A percentile compares a stretch with the other conserved stretches of the same genome.
These are phyloP conservation scores for Ocimum tenuiflorum DNA, from an alignment of 257 asterid genomes.

Conservation along the genomic window DNA sequence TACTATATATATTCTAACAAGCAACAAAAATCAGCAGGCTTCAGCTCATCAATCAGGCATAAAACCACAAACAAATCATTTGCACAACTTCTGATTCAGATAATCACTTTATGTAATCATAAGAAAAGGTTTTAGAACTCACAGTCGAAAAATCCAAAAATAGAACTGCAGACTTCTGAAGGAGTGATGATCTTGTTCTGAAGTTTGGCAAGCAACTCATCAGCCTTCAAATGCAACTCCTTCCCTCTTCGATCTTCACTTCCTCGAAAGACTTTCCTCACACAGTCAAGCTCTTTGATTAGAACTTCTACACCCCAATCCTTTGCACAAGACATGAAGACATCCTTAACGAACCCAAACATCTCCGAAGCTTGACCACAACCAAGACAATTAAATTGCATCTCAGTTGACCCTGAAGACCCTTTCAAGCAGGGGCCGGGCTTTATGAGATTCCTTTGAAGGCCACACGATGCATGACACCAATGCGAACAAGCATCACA, in stretches of 20 bases:
- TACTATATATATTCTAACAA: no score
- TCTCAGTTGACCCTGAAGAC: slow-evolving; percentile 60
- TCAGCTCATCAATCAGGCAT: slow-evolving; percentile 1
- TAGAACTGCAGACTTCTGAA: slow-evolving; percentile 53
- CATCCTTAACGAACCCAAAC: slow-evolving; percentile 93
- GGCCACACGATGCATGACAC: slow-evolving; percentile 86
- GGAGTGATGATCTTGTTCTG: slow-evolving; percentile 56
- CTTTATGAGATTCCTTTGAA: slow-evolving; percentile 56
- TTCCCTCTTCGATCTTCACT: slow-evolving; percentile 82
- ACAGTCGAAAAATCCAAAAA: slow-evolving; percentile 74
- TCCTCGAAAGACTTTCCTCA: slow-evolving; percentile 46
- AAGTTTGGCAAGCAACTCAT: slow-evolving; percentile 53
- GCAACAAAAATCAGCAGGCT: no score
- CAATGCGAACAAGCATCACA: slow-evolving; percentile 85
- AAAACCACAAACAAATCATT: slow-evolving; percentile 6
- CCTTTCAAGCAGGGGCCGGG: slow-evolving; percentile 67
- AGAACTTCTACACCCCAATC: slow-evolving; percentile 61
- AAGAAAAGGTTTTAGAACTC: slow-evolving; percentile 34
- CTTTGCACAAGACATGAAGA: slow-evolving; percentile 58
- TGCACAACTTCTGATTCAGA: background rate
- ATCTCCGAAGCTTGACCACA: slow-evolving; percentile 80
- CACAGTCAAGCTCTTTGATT: slow-evolving; percentile 77
- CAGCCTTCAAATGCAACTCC: slow-evolving; percentile 62
- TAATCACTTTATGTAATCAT: slow-evolving; percentile 1
- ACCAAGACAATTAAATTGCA: slow-evolving; percentile 83